phyloP scores from a whole-genome alignment of 2,329 filamentous ascomycete species.

The Pseudocercospora pini-densiflorae region DNA sequence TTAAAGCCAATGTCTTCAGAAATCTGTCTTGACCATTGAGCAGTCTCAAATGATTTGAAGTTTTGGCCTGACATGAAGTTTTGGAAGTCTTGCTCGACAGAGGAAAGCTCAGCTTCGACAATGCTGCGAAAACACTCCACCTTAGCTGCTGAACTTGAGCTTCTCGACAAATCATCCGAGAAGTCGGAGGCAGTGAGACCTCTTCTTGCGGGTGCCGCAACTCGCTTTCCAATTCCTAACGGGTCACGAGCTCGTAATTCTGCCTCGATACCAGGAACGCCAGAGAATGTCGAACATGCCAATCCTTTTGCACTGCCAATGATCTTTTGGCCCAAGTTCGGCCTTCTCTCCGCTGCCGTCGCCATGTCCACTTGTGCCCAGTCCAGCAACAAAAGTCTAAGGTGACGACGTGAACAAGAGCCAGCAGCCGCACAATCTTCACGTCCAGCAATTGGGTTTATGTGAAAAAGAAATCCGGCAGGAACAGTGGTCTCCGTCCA shows the following conservation, averaged over 20 bases:
- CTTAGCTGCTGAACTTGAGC: neutral
- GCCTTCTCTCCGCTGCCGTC: neutral
- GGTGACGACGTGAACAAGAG: neutral
- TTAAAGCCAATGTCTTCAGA: neutral
- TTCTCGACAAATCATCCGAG: neutral
- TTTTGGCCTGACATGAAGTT: slow-evolving; percentile 1
- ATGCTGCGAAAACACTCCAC: slow-evolving; percentile 4
- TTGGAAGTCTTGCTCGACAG: slow-evolving; percentile 17
- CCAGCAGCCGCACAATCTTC: neutral
- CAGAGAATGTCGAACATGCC: slow-evolving; percentile 22
- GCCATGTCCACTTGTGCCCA: neutral
- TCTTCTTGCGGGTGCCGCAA: slow-evolving; percentile 7
- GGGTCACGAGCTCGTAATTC: slow-evolving; percentile 13
- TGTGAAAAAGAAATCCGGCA: neutral
- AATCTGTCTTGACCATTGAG: neutral
- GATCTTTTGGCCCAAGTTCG: slow-evolving; percentile 18
- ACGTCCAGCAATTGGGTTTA: neutral
- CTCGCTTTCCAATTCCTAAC: slow-evolving; percentile 16
- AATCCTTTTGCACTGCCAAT: slow-evolving; percentile 22
- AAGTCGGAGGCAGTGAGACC: slow-evolving; percentile 5
- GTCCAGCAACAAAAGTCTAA: neutral
- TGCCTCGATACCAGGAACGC: slow-evolving; percentile 18
- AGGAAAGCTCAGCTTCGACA: neutral
- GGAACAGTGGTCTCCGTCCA: neutral
- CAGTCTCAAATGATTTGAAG: neutral